These are phyloP conservation scores for Symbiodinium pilosum DNA, from an alignment of 73 alveolate species.

Conservation along the genomic window DNA sequence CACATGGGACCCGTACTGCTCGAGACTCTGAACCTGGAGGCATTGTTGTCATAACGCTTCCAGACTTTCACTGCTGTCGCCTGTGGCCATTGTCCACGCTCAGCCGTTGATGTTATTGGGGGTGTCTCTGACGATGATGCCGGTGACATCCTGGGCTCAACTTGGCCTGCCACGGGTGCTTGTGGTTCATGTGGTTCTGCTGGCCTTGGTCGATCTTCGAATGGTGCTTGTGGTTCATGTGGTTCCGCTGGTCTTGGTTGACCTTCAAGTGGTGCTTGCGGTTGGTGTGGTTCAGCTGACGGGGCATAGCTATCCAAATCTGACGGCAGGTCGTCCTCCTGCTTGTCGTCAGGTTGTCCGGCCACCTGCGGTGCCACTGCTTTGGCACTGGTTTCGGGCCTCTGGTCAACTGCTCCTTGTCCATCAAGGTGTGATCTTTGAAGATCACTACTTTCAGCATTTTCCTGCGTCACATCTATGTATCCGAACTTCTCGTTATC, in stretches of 20 bases:
- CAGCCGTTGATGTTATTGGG: background rate
- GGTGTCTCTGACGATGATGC: too few species aligned
- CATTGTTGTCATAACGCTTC: background rate
- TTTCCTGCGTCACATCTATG: background rate
- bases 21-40: background rate
- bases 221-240: too few species aligned
- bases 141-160: too few species aligned
- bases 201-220: too few species aligned
- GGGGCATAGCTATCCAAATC: background rate
- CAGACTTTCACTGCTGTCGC: background rate
- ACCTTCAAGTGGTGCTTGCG: background rate
- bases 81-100: too few species aligned
- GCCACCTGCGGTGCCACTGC: too few species aligned
- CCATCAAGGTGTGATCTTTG: background rate
- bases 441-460: background rate
- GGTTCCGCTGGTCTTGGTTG: too few species aligned
- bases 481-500: background rate
- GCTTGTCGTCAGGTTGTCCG: too few species aligned
- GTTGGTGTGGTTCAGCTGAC: background rate
- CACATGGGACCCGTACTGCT: background rate
- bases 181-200: too few species aligned
- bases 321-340: too few species aligned
- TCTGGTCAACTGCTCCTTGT: background rate
- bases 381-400: too few species aligned
- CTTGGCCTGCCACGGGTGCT: too few species aligned